phyloP scores from a whole-genome alignment of 2,329 filamentous ascomycete species.

The Colletotrichum costaricense region DNA sequence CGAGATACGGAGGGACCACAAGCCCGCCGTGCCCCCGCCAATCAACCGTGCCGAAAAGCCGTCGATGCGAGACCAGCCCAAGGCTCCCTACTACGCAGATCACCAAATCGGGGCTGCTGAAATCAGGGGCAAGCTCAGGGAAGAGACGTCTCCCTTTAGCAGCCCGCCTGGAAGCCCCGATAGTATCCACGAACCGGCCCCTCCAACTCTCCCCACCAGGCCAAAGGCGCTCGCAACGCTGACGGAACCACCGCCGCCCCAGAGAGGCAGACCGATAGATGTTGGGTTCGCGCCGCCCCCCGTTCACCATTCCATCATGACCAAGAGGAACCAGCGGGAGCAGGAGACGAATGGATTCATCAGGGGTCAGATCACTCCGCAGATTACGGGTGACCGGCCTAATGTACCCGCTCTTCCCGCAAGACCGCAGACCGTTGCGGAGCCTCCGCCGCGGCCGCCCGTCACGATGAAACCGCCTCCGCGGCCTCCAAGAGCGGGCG shows the following conservation, averaged over 20 bases:
- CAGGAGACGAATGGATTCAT: conserved; percentile 53
- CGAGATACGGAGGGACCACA: conserved; percentile 64
- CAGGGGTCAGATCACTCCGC: conserved; percentile 51
- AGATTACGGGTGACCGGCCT: conserved; percentile 54
- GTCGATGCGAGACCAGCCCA: conserved; percentile 45
- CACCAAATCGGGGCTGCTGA: conserved; percentile 42
- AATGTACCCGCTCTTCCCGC: conserved; percentile 58
- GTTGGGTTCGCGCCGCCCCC: conserved; percentile 63
- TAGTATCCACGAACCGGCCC: conserved; percentile 63
- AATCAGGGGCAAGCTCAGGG: conserved; percentile 49
- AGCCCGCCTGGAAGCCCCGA: conserved; percentile 84
- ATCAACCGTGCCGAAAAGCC: conserved; percentile 83
- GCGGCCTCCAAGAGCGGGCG: conserved; percentile 53
- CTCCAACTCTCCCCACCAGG: conserved; percentile 60
- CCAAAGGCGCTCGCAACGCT: conserved; percentile 44
- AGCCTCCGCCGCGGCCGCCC: conserved; percentile 43
- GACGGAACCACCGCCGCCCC: conserved; percentile 38
- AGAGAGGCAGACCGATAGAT: conserved; percentile 47
- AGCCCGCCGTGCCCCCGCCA: conserved; percentile 71
- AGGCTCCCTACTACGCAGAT: conserved; percentile 41
- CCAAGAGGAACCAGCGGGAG: conserved; percentile 57
- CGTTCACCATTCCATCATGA: conserved; percentile 59
- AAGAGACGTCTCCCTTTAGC: conserved; percentile 80
- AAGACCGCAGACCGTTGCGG: conserved; percentile 54
- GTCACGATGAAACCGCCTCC: conserved; percentile 53